Base-by-base conservation (phyloP, 495 filamentous ascomycete genomes). In the Hypoxylon fragiforme region DNA sequence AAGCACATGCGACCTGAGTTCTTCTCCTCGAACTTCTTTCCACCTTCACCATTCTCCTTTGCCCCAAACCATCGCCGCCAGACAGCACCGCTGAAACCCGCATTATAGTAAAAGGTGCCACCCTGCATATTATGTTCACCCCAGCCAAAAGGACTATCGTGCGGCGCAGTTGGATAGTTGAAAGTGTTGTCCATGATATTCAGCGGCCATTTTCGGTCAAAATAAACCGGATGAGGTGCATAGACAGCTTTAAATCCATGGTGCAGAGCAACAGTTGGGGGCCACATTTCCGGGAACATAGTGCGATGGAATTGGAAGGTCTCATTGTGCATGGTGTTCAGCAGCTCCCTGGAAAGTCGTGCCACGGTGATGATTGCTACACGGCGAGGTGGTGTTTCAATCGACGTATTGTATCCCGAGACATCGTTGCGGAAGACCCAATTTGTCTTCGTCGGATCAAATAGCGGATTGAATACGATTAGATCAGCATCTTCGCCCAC, bases 201-300 rank as follows among this genome's bases (percentile, higher is more conserved):
- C 82, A 64, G 21, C 4, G 64, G 89, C 90, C 90, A 95, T 42
- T 75, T 72, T 20, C 90, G 83, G 62, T 95, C 90, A 16, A 95
- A 79, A 67, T 84, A 92, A 44, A 92, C 81, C 0, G 89, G 86
- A 63, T 95, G 90, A 7, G 90, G 90, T 3, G 82, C 86, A 64
- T 86, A 92, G 26, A 95, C 90, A 19, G 90, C 90, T 64, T 95
- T 95, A 72, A 87, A 81, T 2, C 90, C 90, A 60, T 94, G 89
- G 57, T 95, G 90, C 2, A 95, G 75, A 1, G 89, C 87, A 12
- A 79, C 74, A 2, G 82, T 84, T 6, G 85, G 84, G 1, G 89
- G 84, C 85, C 85, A 92, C 88, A 92, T 92, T 63, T 95, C 90
- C 0, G 86, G 85, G 68, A 91, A 94, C 81, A 90, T 89, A 50